These are phyloP conservation scores for Lyophyllum shimeji DNA, from an alignment of 768 basidiomycete genomes.

Conservation along the genomic window DNA sequence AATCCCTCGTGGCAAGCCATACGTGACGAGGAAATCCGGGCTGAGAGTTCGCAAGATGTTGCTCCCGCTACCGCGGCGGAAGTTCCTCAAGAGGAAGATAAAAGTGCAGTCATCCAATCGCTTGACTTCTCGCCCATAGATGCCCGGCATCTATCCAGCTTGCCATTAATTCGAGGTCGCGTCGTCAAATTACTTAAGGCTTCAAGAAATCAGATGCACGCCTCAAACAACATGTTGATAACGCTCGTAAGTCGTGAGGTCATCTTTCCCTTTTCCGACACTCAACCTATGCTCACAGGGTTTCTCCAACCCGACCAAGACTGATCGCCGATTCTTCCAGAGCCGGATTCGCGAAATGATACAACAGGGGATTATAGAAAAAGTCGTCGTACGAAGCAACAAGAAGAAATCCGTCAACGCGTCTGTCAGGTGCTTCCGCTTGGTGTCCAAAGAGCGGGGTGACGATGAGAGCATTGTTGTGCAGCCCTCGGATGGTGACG, in stretches of 20 bases:
- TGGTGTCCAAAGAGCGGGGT: conserved; percentile 46
- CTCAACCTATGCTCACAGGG: conserved; percentile 46
- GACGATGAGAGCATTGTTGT: conserved; percentile 35
- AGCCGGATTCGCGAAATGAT: conserved; percentile 72
- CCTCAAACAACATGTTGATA: conserved; percentile 73
- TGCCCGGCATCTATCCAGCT: conserved; percentile 72
- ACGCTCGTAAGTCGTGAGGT: conserved; percentile 55
- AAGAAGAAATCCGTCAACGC: conserved; percentile 44
- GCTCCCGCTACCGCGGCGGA: conserved; percentile 16
- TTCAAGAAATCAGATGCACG: conserved; percentile 69
- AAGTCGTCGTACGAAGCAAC: conserved; percentile 65
- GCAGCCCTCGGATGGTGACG: conserved; percentile 44
- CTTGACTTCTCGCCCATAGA: conserved; percentile 74
- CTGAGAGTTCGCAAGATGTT: conserved; percentile 31
- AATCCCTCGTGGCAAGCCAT: conserved; percentile 78
- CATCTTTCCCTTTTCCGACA: background rate
- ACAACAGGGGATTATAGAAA: conserved; percentile 72
- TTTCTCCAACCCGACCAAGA: conserved; percentile 70
- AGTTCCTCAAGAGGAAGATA: conserved; percentile 33
- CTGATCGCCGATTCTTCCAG: conserved; percentile 82
- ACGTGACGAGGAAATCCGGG: conserved; percentile 63
- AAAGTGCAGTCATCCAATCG: conserved; percentile 27
- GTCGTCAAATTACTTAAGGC: conserved; percentile 70
- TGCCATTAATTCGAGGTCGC: conserved; percentile 68
- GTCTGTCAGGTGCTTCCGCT: conserved; percentile 65